Evolutionary conservation across 495 filamentous ascomycete genomes (phyloP).

Genomic region (Aspergillus wentii): DNA sequence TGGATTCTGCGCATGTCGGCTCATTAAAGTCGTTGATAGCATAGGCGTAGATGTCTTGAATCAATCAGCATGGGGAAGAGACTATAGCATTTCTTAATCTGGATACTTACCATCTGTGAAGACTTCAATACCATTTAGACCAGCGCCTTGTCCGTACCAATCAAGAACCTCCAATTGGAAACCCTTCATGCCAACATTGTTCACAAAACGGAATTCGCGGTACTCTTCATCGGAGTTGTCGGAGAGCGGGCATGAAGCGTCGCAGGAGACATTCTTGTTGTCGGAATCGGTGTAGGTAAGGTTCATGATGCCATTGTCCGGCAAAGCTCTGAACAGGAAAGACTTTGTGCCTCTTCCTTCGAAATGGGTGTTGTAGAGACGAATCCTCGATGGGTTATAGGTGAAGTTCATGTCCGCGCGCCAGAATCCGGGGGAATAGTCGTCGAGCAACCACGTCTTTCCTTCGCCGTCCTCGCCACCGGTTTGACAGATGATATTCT

Average conservation of each 20-base stretch:
- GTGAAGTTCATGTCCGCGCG: conserved; percentile 74
- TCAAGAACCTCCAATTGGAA: conserved; percentile 80
- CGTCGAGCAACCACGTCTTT: conserved; percentile 79
- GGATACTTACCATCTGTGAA: conserved; percentile 61
- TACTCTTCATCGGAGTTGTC: conserved; percentile 55
- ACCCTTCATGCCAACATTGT: conserved; percentile 79
- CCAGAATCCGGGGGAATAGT: conserved; percentile 80
- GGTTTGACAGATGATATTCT: conserved; percentile 80
- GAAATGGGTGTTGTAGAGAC: conserved; percentile 84
- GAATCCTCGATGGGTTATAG: conserved; percentile 78
- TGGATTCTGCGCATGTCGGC: conserved; percentile 67
- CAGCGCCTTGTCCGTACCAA: conserved; percentile 84
- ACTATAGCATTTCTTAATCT: neutral
- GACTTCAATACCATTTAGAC: conserved; percentile 84
- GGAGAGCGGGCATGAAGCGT: conserved; percentile 74
- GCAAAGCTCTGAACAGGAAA: conserved; percentile 77
- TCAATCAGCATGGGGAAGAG: too few species aligned
- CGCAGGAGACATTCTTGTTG: conserved; percentile 64
- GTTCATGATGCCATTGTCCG: conserved; percentile 92
- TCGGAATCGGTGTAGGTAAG: conserved; percentile 79
- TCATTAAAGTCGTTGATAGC: conserved; percentile 87
- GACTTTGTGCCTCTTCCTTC: conserved; percentile 82
- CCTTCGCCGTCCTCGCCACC: conserved; percentile 56
- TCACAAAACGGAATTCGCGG: conserved; percentile 90
- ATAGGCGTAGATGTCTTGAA: conserved; percentile 71